Conservation (phyloP, 305 asterid genomes). For the Solanum aculeatissimum region DNA sequence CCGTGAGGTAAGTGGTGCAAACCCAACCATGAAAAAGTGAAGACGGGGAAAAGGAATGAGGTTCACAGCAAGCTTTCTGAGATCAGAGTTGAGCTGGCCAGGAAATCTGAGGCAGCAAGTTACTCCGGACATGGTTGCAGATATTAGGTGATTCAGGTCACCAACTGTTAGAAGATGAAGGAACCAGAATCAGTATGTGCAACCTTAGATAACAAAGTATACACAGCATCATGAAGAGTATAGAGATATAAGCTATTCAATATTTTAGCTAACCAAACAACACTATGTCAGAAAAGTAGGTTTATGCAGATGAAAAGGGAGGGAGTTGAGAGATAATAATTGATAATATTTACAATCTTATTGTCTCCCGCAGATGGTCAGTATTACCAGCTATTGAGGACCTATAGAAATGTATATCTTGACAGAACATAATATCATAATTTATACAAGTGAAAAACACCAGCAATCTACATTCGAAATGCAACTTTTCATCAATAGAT, state of each 20-base stretch:
- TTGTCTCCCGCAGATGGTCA: neutral
- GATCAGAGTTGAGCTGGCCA: conserved; percentile 34
- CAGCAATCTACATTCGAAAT: neutral
- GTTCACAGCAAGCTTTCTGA: conserved; percentile 27
- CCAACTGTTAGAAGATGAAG: conserved; percentile 17
- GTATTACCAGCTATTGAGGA: neutral
- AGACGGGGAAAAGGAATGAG: conserved; percentile 38
- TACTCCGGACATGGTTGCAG: conserved; percentile 36
- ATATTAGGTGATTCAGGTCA: conserved; percentile 29
- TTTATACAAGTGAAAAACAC: neutral
- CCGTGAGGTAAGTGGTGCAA: conserved; percentile 26
- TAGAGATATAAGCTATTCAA: neutral
- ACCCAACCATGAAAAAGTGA: conserved; percentile 39
- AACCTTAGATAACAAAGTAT: neutral
- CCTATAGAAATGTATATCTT: neutral
- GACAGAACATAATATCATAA: neutral
- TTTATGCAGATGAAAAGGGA: neutral
- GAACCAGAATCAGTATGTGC: neutral
- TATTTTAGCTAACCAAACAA: neutral
- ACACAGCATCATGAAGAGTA: neutral
- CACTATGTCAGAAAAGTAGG: neutral
- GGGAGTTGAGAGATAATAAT: neutral
- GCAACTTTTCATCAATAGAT: neutral
- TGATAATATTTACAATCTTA: too few relatives aligned
- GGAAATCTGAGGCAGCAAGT: conserved; percentile 34